These are phyloP conservation scores for Colletotrichum musae DNA, from an alignment of 2,329 filamentous ascomycete species.

Conservation along the genomic window DNA sequence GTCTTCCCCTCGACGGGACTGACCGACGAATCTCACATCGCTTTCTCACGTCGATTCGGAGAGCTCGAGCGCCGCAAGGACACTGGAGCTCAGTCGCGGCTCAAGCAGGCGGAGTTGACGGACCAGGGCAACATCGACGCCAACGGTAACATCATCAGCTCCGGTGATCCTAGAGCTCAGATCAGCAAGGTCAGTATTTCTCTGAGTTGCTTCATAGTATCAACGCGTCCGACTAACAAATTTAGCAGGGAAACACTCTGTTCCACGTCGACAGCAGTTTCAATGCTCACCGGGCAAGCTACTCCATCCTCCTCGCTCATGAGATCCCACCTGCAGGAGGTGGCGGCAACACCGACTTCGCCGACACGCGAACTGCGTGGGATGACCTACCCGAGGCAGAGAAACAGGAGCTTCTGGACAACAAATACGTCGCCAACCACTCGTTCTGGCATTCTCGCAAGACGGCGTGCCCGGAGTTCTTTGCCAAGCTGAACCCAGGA, in stretches of 20 bases:
- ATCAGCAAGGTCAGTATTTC: conserved; percentile 53
- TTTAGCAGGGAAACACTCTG: conserved; percentile 60
- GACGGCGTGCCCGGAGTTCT: conserved; percentile 63
- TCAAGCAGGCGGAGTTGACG: conserved; percentile 60
- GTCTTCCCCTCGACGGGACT: conserved; percentile 66
- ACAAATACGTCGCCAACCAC: conserved; percentile 64
- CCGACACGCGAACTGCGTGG: conserved; percentile 66
- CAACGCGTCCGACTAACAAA: conserved; percentile 52
- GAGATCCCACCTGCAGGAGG: conserved; percentile 61
- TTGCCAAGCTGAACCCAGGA: conserved; percentile 59
- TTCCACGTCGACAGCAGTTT: conserved; percentile 71
- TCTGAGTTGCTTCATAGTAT: conserved; percentile 32
- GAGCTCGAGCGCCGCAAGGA: conserved; percentile 54
- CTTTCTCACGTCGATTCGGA: conserved; percentile 65
- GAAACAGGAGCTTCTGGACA: conserved; percentile 51
- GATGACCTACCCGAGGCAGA: conserved; percentile 58
- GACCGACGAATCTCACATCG: conserved; percentile 65
- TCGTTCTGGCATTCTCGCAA: conserved; percentile 68
- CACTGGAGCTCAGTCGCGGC: conserved; percentile 21
- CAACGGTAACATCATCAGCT: conserved; percentile 49
- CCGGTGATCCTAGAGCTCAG: conserved; percentile 55
- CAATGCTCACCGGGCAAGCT: conserved; percentile 67
- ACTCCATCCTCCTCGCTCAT: conserved; percentile 65
- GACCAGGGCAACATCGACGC: conserved; percentile 69
- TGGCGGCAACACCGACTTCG: conserved; percentile 68